Conservation (phyloP, 768 basidiomycete genomes). For the Phallus indusiatus region DNA sequence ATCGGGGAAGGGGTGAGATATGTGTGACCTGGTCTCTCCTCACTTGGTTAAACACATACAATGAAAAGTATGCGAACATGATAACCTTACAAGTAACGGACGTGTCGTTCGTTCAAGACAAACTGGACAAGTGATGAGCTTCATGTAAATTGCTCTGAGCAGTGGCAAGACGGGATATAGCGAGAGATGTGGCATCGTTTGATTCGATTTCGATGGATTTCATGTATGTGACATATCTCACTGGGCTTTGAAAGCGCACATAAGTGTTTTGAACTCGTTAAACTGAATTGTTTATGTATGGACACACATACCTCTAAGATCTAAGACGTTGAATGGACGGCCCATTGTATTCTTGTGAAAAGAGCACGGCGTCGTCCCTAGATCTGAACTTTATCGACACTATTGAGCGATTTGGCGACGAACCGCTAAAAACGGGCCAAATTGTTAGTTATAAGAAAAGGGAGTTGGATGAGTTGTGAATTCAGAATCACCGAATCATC, state of each 20-base stretch:
- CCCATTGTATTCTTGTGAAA: too few relatives aligned
- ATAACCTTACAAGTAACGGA: constrained; percentile 93
- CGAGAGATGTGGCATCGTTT: constrained; percentile 47
- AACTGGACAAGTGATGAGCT: constrained; percentile 94
- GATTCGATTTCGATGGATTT: constrained; percentile 63
- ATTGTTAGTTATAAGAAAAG: too few relatives aligned
- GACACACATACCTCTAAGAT: constrained; percentile 54
- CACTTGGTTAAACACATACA: too few relatives aligned
- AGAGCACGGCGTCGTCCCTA: too few relatives aligned
- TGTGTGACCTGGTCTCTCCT: too few relatives aligned
- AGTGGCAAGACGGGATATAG: constrained; percentile 47
- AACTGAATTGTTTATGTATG: background rate
- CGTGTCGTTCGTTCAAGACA: constrained; percentile 93
- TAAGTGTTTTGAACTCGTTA: background rate
- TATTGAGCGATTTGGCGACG: too few relatives aligned
- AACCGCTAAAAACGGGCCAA: too few relatives aligned
- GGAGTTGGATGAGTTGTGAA: constrained; percentile 16
- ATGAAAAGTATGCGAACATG: too few relatives aligned
- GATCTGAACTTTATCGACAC: too few relatives aligned
- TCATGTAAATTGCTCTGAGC: constrained; percentile 55
- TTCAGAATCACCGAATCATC: constrained; percentile 82
- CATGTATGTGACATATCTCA: constrained; percentile 82
- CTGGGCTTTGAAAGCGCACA: too few relatives aligned
- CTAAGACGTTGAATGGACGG: constrained; percentile 84
- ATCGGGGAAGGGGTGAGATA: too few relatives aligned